Evolutionary conservation across 129 eudicot genomes (phyloP), one percentile per base, ranked within the genome.

Genomic region (Logfia minima): DNA sequence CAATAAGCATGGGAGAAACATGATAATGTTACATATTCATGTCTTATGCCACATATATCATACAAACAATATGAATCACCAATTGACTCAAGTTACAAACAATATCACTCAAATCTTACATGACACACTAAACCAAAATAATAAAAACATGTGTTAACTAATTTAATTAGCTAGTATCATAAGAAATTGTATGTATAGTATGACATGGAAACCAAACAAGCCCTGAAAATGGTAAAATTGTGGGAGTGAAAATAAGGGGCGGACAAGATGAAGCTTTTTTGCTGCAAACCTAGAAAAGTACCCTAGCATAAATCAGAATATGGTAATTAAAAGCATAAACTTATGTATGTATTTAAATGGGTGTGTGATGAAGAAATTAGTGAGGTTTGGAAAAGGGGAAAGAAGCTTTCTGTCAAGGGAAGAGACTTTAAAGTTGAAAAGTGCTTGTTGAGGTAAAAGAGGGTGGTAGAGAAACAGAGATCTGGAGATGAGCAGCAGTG

Each of bases 251-350:
- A 21, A 9, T 60, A 24, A 23, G 63, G 77, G 71, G 71, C 61
- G 75, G 84, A 74, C 84, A 80, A 74, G 70, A 68, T 55, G 84
- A 80, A 74, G 84, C 79, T 80, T 80, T 75, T 53, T 37, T 14
- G 3, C 84, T 80, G 84, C 68, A 80, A 74, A 60, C 53, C 79
- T 73, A 73, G 8, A 80, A 80, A 74, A 80, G 34, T 28, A 22
- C 13, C 51, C 39, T 80, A 74, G 70, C 53, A 66, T 6, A 11
- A 64, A 31, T 8, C 14, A 32, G 48, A 6, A 70, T 59, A 60
- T 8, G 43, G 72, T 9, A 48, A 8, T 6, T 26, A 71, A 6
- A 75, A 35, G 18, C 18, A 22, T 60, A 8, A n/a, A 35, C 61
- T 2, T 43, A 23, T 68, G 9, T 7, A 22, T 41, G 34, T 66